These are phyloP conservation scores for Zarea fungicola DNA, from an alignment of 2,329 filamentous ascomycete genomes.

Conservation along the genomic window DNA sequence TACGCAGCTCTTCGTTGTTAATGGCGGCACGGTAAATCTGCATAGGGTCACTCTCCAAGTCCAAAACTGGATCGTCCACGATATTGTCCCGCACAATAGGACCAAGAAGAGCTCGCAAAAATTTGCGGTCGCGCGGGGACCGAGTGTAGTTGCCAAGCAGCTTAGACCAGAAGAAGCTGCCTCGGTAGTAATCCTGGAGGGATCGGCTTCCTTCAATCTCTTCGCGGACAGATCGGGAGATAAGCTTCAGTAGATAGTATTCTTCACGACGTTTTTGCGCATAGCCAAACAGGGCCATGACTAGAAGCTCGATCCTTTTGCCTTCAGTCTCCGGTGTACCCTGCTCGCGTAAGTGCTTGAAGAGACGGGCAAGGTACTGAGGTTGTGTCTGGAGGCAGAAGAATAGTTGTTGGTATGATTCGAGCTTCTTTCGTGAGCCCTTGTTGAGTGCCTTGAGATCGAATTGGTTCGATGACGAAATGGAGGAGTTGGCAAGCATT, in stretches of 20 bases:
- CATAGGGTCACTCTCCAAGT: slow-evolving; percentile 94
- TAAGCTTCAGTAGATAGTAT: slow-evolving; percentile 89
- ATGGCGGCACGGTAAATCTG: slow-evolving; percentile 95
- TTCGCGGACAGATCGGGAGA: slow-evolving; percentile 76
- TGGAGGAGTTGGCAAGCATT: slow-evolving; percentile 81
- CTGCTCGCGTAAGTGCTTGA: slow-evolving; percentile 76
- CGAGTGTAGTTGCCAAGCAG: slow-evolving; percentile 82
- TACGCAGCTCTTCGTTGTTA: slow-evolving; percentile 94
- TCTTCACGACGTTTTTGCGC: slow-evolving; percentile 95
- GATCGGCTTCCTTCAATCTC: slow-evolving; percentile 70
- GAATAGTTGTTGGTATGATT: slow-evolving; percentile 95
- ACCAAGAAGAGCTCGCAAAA: slow-evolving; percentile 78
- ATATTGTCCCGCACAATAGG: slow-evolving; percentile 86
- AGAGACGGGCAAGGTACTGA: slow-evolving; percentile 85
- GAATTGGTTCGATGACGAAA: slow-evolving; percentile 84
- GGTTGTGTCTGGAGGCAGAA: slow-evolving; percentile 96
- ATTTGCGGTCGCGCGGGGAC: slow-evolving; percentile 88
- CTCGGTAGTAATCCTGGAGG: slow-evolving; percentile 80
- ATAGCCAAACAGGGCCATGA: slow-evolving; percentile 96
- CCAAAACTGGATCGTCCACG: slow-evolving; percentile 82
- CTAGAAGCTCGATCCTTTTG: slow-evolving; percentile 85
- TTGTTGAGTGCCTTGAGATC: slow-evolving; percentile 98
- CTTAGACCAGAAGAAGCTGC: slow-evolving; percentile 90
- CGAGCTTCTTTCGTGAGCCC: slow-evolving; percentile 88
- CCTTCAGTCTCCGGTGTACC: slow-evolving; percentile 86